Conservation (phyloP, 2,329 filamentous ascomycete genomes). For the Mycosphaerella arachidis region DNA sequence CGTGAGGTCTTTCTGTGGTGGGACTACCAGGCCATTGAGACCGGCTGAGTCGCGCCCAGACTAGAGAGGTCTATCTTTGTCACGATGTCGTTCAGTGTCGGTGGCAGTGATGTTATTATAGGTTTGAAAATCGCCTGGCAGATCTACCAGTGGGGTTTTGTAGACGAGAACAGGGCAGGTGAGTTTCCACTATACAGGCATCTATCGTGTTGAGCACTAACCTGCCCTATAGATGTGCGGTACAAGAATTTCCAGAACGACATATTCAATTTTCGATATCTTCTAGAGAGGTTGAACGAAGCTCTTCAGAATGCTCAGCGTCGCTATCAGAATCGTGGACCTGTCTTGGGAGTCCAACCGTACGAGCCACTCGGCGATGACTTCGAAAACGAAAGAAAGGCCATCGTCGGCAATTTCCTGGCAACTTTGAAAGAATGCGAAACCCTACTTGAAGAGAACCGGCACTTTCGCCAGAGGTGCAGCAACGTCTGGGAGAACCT, state of each 20-base stretch:
- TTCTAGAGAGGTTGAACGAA: constrained; percentile 15
- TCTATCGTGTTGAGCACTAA: neutral
- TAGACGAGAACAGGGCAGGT: constrained; percentile 19
- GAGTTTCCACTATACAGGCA: neutral
- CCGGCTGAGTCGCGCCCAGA: neutral
- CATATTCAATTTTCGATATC: constrained; percentile 17
- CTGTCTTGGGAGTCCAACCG: constrained; percentile 3
- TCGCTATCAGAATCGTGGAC: constrained; percentile 9
- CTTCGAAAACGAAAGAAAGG: constrained; percentile 17
- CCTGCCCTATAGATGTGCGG: constrained; percentile 9
- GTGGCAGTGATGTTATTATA: constrained; percentile 13
- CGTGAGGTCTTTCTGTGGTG: neutral
- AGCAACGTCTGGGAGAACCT: constrained; percentile 19
- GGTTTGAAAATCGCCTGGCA: constrained; percentile 17
- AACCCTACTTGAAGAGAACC: constrained; percentile 18
- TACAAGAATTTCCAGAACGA: constrained; percentile 22
- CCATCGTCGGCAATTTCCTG: constrained; percentile 21
- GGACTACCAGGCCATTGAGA: neutral
- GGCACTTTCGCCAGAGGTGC: constrained; percentile 12
- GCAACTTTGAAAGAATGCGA: constrained; percentile 22
- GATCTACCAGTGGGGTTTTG: constrained; percentile 19
- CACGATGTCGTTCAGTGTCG: constrained; percentile 8
- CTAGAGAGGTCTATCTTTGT: neutral
- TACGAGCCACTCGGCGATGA: constrained; percentile 15
- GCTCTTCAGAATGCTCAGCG: constrained; percentile 15